phyloP scores from a whole-genome alignment of 1,284 basidiomycete species.

The Apiotrichum gamsii region DNA sequence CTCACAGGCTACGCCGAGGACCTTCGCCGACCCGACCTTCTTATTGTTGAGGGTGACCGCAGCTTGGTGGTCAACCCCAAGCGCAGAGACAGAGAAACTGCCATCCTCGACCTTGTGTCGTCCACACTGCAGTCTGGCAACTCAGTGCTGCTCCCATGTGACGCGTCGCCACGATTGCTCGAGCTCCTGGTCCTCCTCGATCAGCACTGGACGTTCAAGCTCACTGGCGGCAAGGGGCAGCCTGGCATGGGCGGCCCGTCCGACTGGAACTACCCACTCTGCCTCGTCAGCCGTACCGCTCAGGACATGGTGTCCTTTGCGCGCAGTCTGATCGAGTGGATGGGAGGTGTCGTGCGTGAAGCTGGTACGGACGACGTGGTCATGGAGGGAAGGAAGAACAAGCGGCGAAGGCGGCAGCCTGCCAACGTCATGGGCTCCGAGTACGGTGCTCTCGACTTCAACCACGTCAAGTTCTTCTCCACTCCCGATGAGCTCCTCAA shows the following conservation, averaged over 20 bases:
- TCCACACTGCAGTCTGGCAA: conserved; percentile 69
- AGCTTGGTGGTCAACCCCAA: conserved; percentile 74
- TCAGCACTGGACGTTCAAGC: conserved; percentile 89
- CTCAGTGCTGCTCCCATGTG: conserved; percentile 85
- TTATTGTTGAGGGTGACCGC: conserved; percentile 89
- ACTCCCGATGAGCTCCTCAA: conserved; percentile 72
- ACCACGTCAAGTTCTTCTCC: conserved; percentile 82
- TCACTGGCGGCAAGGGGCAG: too few relatives aligned
- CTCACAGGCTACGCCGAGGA: conserved; percentile 55
- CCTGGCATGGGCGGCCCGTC: too few relatives aligned
- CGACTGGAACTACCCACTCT: conserved; percentile 62
- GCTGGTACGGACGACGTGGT: conserved; percentile 73
- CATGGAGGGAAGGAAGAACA: conserved; percentile 50
- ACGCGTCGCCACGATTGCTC: conserved; percentile 85
- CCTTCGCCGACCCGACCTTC: conserved; percentile 76
- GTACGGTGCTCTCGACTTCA: conserved; percentile 50
- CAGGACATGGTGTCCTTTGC: conserved; percentile 93
- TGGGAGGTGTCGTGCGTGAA: conserved; percentile 85
- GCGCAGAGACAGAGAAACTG: conserved; percentile 83
- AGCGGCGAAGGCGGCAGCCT: conserved; percentile 47
- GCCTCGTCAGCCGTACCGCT: conserved; percentile 81
- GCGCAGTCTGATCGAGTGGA: conserved; percentile 97
- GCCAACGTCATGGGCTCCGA: conserved; percentile 28
- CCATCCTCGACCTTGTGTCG: conserved; percentile 80
- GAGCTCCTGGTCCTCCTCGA: conserved; percentile 92